Evolutionary conservation across 495 filamentous ascomycete genomes (phyloP).

Genomic region (Trichoderma erinaceum): DNA sequence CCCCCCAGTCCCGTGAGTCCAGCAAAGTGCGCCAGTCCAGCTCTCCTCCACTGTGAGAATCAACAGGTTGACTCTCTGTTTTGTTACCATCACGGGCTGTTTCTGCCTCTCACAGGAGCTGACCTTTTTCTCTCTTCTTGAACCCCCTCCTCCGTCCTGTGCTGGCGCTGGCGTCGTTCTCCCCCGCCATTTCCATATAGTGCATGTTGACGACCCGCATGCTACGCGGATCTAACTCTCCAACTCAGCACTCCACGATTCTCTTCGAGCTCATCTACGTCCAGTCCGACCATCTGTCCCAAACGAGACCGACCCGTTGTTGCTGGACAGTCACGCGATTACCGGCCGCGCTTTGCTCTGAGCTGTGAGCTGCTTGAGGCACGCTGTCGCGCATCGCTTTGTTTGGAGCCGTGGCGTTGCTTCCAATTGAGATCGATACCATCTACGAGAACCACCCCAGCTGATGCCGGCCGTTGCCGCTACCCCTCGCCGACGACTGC

Average conservation of each 20-base stretch:
- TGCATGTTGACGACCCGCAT: conserved; percentile 7
- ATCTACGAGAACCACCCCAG: background rate
- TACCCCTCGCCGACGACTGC: conserved; percentile 17
- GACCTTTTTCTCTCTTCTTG: background rate
- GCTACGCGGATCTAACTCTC: conserved; percentile 9
- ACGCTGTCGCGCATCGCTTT: conserved; percentile 12
- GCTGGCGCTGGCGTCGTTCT: background rate
- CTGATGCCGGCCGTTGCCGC: conserved; percentile 13
- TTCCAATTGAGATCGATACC: background rate
- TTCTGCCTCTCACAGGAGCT: background rate
- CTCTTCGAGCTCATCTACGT: background rate
- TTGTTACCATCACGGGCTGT: background rate
- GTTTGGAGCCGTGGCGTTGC: background rate
- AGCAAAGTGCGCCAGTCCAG: conserved; percentile 10
- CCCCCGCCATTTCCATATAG: background rate
- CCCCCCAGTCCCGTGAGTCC: conserved; percentile 13
- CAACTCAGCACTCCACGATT: conserved; percentile 10
- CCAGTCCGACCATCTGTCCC: background rate
- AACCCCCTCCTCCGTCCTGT: background rate
- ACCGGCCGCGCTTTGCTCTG: background rate
- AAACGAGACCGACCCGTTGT: background rate
- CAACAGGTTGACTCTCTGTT: background rate
- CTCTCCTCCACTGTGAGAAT: conserved; percentile 7
- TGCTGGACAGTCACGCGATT: conserved; percentile 5
- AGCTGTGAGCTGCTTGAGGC: background rate